These are phyloP conservation scores for Backusella macrospora DNA, from an alignment of 192 early-diverging fungal genomes.

Conservation along the genomic window DNA sequence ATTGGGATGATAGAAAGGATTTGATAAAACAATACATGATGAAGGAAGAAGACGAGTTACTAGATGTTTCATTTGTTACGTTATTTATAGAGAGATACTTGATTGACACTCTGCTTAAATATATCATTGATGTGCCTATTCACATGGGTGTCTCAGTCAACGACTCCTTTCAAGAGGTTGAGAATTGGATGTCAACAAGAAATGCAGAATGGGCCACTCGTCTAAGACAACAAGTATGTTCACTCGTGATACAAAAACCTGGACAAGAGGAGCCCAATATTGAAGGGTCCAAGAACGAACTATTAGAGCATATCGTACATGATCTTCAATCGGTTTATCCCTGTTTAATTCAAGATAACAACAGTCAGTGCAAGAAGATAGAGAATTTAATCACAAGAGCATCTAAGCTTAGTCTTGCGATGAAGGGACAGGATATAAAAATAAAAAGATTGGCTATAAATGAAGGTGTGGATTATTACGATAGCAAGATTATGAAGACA, in stretches of 20 bases:
- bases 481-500: conserved; percentile 11
- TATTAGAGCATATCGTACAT: conserved; percentile 33
- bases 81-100: conserved; percentile 51
- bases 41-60: conserved; percentile 38
- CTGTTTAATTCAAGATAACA: conserved; percentile 17
- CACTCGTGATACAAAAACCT: conserved; percentile 39
- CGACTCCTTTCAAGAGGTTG: conserved; percentile 29
- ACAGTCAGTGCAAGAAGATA: conserved; percentile 29
- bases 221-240: conserved; percentile 46
- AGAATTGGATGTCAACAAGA: conserved; percentile 42
- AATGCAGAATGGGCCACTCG: conserved; percentile 40
- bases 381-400: conserved; percentile 43
- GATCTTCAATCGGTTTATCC: conserved; percentile 38
- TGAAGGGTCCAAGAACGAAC: conserved; percentile 20
- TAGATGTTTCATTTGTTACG: conserved; percentile 41
- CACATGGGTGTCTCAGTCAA: conserved; percentile 43
- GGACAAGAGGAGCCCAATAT: conserved; percentile 29
- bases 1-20: not conserved
- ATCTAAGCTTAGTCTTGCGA: conserved; percentile 45
- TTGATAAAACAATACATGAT: conserved; percentile 27
- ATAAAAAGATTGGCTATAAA: not conserved
- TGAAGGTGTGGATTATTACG: conserved; percentile 1
- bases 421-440: conserved; percentile 43
- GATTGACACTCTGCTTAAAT: conserved; percentile 41
- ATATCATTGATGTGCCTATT: conserved; percentile 45